Conservation (phyloP, 163 green algal species). For the Prototheca wickerhamii region DNA sequence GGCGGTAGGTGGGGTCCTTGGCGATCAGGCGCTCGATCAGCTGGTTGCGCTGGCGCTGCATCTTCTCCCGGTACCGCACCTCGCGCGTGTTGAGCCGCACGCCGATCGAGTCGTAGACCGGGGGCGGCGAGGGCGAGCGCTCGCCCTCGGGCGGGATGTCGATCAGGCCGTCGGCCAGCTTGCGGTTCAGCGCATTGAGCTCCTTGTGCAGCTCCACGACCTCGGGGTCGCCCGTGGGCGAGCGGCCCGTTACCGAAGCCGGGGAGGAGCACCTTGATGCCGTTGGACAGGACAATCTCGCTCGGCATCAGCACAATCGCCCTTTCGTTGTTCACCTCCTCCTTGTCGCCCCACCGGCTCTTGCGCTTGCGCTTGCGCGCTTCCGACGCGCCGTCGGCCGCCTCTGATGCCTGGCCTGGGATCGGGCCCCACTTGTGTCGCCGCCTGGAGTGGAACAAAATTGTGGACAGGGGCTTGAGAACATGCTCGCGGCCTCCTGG, state of each 20-base stretch:
- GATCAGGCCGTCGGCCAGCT: constrained; percentile 37
- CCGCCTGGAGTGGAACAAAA: constrained; percentile 6
- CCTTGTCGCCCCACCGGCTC: constrained; percentile 24
- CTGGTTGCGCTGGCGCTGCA: constrained; percentile 47
- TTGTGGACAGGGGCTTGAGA: too few species aligned
- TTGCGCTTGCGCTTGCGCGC: constrained; percentile 19
- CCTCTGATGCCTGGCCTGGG: constrained; percentile 1
- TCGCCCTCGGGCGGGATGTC: constrained; percentile 73
- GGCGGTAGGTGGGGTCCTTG: constrained; percentile 67
- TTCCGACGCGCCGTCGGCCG: background rate
- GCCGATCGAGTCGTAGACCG: constrained; percentile 76
- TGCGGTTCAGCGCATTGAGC: constrained; percentile 47
- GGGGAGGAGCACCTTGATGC: constrained; percentile 65
- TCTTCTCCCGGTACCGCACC: constrained; percentile 60
- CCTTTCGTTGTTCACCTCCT: constrained; percentile 3
- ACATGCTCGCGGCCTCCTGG: background rate
- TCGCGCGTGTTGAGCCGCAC: constrained; percentile 84
- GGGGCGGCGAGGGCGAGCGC: constrained; percentile 81
- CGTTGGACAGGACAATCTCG: constrained; percentile 65
- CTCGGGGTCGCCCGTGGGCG: constrained; percentile 43
- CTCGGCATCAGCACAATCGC: constrained; percentile 44
- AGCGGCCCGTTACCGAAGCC: constrained; percentile 37
- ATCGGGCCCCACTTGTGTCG: constrained; percentile 25
- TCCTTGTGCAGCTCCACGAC: constrained; percentile 52
- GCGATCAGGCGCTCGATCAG: constrained; percentile 90